phyloP scores from a whole-genome alignment of 345 rosid species.

The Pelargonium nanum region DNA sequence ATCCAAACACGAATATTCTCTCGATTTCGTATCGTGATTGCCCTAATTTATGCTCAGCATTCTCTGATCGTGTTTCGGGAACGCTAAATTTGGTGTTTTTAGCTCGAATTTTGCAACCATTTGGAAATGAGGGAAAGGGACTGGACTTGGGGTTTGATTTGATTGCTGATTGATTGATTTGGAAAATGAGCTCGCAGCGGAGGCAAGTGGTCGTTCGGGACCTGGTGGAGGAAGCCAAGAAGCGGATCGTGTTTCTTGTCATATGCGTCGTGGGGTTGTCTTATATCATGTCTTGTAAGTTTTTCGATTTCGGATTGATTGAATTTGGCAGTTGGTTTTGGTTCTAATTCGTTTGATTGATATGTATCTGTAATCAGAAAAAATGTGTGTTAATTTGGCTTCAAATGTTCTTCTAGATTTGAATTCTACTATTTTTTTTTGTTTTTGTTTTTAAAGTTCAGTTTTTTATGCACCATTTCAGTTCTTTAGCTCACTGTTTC shows the following conservation, averaged over 20 bases:
- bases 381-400: neutral
- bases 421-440: neutral
- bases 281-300: conserved; percentile 83
- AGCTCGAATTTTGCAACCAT: neutral
- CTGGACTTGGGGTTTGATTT: neutral
- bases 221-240: conserved; percentile 92
- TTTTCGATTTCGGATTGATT: neutral
- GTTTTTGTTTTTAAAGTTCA: neutral
- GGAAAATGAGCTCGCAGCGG: conserved; percentile 37
- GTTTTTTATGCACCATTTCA: neutral
- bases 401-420: neutral
- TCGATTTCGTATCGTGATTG: neutral
- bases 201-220: conserved; percentile 57
- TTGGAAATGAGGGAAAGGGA: neutral
- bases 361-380: too few relatives aligned
- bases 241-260: conserved; percentile 69
- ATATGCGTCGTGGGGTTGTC: conserved; percentile 90
- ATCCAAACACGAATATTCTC: neutral
- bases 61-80: neutral
- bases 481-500: too few relatives aligned
- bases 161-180: neutral
- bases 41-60: neutral
- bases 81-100: neutral
- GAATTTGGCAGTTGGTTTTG: neutral
- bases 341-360: conserved; percentile 1